phyloP scores from a whole-genome alignment of 371 early-diverging fungal species.

The Mortierella sp. region DNA sequence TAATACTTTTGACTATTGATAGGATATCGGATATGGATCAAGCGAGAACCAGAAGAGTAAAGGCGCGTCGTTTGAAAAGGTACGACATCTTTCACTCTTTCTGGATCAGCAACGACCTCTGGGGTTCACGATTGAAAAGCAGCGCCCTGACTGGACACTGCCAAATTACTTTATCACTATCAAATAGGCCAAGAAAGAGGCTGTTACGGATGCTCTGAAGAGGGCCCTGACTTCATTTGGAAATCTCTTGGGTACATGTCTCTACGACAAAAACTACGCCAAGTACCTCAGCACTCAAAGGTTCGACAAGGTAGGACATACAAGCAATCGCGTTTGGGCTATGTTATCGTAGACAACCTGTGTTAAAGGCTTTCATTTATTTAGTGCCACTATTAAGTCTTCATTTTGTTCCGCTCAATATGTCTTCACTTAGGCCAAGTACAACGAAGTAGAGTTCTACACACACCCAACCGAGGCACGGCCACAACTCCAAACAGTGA shows the following conservation, averaged over 20 bases:
- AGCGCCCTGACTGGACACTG: background rate
- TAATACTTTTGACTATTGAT: background rate
- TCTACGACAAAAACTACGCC: slow-evolving; percentile 93
- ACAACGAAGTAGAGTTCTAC: slow-evolving; percentile 20
- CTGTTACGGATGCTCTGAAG: slow-evolving; percentile 97
- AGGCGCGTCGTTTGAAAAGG: slow-evolving; percentile 91
- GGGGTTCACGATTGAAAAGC: background rate
- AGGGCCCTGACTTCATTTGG: slow-evolving; percentile 96
- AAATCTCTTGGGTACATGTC: slow-evolving; percentile 94
- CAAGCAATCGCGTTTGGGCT: background rate
- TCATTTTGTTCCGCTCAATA: background rate
- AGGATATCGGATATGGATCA: slow-evolving; percentile 93
- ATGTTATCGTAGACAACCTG: background rate
- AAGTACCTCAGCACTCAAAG: slow-evolving; percentile 64
- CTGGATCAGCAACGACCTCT: background rate
- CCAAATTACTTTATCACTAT: background rate
- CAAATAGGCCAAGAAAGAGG: slow-evolving; percentile 92
- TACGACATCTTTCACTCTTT: slow-evolving; percentile 17
- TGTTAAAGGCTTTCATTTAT: background rate
- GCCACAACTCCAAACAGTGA: background rate
- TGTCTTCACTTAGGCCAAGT: slow-evolving; percentile 16
- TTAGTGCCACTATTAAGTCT: too few species aligned
- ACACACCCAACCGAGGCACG: slow-evolving; percentile 13
- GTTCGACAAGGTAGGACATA: slow-evolving; percentile 15
- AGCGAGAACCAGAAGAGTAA: slow-evolving; percentile 90